A percentile compares a stretch with the other conserved stretches of the same genome.
Conservation (phyloP, 129 eudicot genomes). For the Flaveria bidentis region DNA sequence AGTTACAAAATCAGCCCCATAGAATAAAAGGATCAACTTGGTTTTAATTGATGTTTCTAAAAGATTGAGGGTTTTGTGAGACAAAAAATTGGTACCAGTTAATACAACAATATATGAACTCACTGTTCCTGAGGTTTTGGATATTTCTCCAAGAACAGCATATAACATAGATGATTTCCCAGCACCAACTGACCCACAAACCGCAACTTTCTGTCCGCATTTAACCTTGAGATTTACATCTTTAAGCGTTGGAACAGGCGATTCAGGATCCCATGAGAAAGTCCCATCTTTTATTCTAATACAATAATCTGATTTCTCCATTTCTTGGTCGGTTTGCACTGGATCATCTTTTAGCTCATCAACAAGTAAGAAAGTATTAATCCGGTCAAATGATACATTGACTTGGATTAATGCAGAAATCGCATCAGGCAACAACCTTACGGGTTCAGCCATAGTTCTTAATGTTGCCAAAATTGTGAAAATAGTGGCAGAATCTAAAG, state of each 20-base stretch:
- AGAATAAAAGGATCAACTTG: no score
- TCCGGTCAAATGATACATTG: constrained; percentile 69
- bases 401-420: constrained; percentile 60
- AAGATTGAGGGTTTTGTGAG: no score
- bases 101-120: constrained; percentile 23
- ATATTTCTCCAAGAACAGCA: constrained; percentile 72
- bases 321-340: constrained; percentile 12
- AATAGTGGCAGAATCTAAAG: constrained; percentile 60
- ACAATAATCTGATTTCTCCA: constrained; percentile 17
- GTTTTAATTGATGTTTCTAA: no score
- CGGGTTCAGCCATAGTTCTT: constrained; percentile 68
- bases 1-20: no score
- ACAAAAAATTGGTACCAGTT: neutral
- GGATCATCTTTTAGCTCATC: constrained; percentile 53
- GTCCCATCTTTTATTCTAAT: constrained; percentile 37
- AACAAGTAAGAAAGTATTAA: constrained; percentile 55
- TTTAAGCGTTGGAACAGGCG: constrained; percentile 30
- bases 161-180: constrained; percentile 63
- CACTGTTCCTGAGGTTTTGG: constrained; percentile 54
- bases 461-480: constrained; percentile 65
- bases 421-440: constrained; percentile 59
- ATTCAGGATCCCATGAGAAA: constrained; percentile 59
- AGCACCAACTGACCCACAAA: constrained; percentile 72
- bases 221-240: constrained; percentile 38
- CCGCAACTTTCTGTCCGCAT: constrained; percentile 49